Evolutionary conservation across 768 basidiomycete species (phyloP), one percentile per base, ranked within the genome.

Genomic region (Suillus variegatus): DNA sequence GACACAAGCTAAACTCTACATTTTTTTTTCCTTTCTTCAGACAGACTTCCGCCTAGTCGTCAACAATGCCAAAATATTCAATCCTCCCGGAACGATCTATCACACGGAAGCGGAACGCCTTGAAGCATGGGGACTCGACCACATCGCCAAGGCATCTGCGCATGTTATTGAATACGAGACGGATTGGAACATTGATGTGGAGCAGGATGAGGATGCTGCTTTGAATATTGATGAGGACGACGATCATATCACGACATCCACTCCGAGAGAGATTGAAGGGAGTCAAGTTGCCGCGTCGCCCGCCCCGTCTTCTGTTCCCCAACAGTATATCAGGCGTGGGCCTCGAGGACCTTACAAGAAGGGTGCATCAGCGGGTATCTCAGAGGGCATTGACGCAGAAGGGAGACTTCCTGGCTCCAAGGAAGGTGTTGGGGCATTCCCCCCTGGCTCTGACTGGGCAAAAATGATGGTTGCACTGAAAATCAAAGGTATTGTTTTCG

Each of bases 151-250:
- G 67, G 89, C 89, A 0, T 82, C 90, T 2, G 79, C 85, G 0
- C 90, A 87, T 18, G 92, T 93, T 49, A 91, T 93, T 64, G 91
- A 93, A 64, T 90, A 89, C 72, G 91, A 93, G 77, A 87, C 89
- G 1, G 89, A 92, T 73, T 93, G 91, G 91, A 92, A 91, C 69
- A 89, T 93, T 64, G 91, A 94, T 61, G 79, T 90, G 10, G 91
- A 91, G 70, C 85, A 84, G 43, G 91, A 90, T 47, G 89, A 81
- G 12, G 80, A 77, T 3, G 69, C 63, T 8, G 51, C 75, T 65
- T 44, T 79, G 65, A 77, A 75, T 10, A 74, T 80, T 47, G 80
- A 82, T 1, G 79, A 86, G 40, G 69, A 72, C 38, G 67, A 70
- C 5, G 69, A 68, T 52, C 58, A 32, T 43, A 58, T 65, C 51